Percentiles rank a stretch among this genome's conserved stretches.
Conservation (phyloP, 2,329 filamentous ascomycete species). For the Cercospora sesami region DNA sequence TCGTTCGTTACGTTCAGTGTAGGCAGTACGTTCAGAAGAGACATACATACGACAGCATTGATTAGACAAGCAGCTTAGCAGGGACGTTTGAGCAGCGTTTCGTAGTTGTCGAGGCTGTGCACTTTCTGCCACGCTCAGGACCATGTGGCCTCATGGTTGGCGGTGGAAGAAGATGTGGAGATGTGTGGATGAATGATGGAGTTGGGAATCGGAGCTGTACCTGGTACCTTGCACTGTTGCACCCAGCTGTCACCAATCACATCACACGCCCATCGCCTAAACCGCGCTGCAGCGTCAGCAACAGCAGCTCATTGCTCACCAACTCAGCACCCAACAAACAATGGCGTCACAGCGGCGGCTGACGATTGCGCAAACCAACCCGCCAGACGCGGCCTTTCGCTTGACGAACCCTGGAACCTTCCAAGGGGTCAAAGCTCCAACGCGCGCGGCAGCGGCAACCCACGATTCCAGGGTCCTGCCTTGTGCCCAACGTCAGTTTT, state of each 20-base stretch:
- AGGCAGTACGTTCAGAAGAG: not conserved
- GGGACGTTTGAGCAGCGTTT: not conserved
- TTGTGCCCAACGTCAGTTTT: not conserved
- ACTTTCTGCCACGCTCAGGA: not conserved
- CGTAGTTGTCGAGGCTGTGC: not conserved
- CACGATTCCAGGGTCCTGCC: not conserved
- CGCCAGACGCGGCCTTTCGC: not conserved
- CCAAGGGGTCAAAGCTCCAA: not conserved
- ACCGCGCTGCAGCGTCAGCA: not conserved
- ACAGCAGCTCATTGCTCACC: not conserved
- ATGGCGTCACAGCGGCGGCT: not conserved
- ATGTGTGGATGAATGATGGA: not conserved
- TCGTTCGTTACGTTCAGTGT: not conserved
- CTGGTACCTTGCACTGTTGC: not conserved
- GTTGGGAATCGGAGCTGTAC: not conserved
- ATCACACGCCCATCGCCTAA: not conserved
- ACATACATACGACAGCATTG: not conserved
- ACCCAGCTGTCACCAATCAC: not conserved
- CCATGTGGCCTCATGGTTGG: not conserved
- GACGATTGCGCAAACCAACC: not conserved
- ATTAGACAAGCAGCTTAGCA: not conserved
- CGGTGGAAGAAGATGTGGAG: not conserved
- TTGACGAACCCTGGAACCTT: not conserved
- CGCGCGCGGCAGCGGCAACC: not conserved
- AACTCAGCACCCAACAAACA: not conserved